phyloP scores from a whole-genome alignment of 2,329 filamentous ascomycete species.

The Aureobasidium sp. region DNA sequence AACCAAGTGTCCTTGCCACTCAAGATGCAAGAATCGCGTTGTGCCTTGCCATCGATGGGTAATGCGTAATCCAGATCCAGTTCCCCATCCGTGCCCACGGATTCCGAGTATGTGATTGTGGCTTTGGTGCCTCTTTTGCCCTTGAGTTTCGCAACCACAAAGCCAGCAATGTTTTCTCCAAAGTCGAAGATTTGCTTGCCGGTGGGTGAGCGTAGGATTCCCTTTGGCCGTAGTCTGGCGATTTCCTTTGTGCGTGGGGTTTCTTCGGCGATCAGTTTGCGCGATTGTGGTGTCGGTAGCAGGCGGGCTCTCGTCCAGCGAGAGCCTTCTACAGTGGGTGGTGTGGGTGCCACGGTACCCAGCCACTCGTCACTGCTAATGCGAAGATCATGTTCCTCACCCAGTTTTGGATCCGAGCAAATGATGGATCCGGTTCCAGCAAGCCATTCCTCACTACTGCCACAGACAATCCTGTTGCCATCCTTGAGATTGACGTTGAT shows the following conservation, averaged over 20 bases:
- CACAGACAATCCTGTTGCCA: constrained; percentile 3
- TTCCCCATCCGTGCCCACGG: not conserved
- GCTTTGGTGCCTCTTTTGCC: not conserved
- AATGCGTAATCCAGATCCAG: not conserved
- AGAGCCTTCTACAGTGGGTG: not conserved
- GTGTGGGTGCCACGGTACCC: not conserved
- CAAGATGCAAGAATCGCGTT: not conserved
- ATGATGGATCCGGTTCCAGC: constrained; percentile 1
- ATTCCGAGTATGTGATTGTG: not conserved
- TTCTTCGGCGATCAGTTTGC: constrained; percentile 6
- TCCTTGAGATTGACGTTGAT: constrained; percentile 7
- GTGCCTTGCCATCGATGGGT: not conserved
- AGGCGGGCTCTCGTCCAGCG: not conserved
- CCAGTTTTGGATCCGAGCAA: not conserved
- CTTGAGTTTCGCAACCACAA: not conserved
- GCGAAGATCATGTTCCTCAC: constrained; percentile 1
- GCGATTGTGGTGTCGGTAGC: not conserved
- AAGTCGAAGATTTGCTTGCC: constrained; percentile 11
- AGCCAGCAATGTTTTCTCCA: constrained; percentile 5
- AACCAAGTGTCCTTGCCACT: not conserved
- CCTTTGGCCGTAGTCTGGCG: not conserved
- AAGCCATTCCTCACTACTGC: constrained; percentile 4
- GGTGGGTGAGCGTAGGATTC: not conserved
- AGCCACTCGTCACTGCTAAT: constrained; percentile 4
- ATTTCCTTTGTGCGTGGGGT: constrained; percentile 7